Conservation (phyloP, 345 rosid species). For the Lepidium aucheri region DNA sequence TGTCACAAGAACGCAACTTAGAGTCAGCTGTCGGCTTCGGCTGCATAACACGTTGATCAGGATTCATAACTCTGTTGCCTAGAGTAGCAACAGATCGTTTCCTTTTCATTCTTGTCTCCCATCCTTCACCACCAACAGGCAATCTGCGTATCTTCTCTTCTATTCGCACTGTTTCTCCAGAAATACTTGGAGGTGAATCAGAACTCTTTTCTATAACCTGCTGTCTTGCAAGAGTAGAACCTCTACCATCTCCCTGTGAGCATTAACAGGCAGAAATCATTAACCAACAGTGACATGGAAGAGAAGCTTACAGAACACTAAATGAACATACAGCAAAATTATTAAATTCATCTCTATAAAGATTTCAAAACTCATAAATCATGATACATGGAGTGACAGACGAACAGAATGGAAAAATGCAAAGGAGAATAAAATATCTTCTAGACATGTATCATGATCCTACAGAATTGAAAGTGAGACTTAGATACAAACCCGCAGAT, state of each 20-base stretch:
- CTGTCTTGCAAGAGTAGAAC: conserved; percentile 44
- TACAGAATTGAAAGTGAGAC: conserved; percentile 6
- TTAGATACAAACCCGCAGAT: conserved; percentile 68
- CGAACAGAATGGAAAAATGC: neutral
- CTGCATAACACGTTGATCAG: conserved; percentile 55
- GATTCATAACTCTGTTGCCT: conserved; percentile 48
- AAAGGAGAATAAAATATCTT: neutral
- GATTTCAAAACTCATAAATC: neutral
- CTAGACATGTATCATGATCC: neutral
- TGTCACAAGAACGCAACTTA: conserved; percentile 64
- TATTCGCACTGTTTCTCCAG: conserved; percentile 39
- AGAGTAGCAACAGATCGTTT: conserved; percentile 84
- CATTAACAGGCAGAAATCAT: conserved; percentile 9
- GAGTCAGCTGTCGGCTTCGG: conserved; percentile 53
- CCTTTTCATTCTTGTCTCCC: conserved; percentile 89
- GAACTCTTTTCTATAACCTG: conserved; percentile 52
- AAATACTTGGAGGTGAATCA: conserved; percentile 48
- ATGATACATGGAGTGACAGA: neutral
- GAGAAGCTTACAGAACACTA: neutral
- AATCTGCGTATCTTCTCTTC: conserved; percentile 81
- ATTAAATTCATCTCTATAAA: neutral
- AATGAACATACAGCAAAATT: neutral
- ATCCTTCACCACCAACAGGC: conserved; percentile 83
- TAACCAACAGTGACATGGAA: neutral
- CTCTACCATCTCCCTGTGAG: conserved; percentile 52